Evolutionary conservation across 495 filamentous ascomycete species (phyloP).

Genomic region (Penicillium diatomitis): DNA sequence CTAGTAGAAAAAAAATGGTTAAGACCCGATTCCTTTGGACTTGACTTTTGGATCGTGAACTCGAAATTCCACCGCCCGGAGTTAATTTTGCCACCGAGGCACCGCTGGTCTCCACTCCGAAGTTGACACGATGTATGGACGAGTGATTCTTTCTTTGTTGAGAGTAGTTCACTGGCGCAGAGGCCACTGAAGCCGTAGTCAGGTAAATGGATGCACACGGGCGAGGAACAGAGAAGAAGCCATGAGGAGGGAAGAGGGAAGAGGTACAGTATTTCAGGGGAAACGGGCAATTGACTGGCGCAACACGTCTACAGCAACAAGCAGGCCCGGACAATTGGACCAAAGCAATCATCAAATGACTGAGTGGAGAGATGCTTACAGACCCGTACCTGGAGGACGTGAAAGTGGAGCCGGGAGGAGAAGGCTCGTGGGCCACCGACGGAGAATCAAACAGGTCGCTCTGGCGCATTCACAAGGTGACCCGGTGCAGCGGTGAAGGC

Average conservation of each 20-base stretch:
- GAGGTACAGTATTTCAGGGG: neutral
- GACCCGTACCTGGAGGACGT: too few species aligned
- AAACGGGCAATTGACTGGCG: neutral
- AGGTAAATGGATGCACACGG: constrained; percentile 18
- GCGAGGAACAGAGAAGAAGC: constrained; percentile 5
- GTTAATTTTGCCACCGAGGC: constrained; percentile 1
- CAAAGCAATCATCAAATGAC: too few species aligned
- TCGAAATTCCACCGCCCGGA: neutral
- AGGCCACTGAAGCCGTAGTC: constrained; percentile 2
- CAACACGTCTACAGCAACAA: neutral
- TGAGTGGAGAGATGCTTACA: too few species aligned
- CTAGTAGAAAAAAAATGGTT: too few species aligned
- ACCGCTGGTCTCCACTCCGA: neutral
- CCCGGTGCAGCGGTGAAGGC: too few species aligned
- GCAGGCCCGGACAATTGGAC: too few species aligned
- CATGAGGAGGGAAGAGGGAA: constrained; percentile 5
- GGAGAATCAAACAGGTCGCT: neutral
- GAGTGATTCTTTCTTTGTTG: neutral
- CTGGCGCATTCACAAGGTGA: too few species aligned
- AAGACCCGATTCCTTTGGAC: too few species aligned
- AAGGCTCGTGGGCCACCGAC: neutral
- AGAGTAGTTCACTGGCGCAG: too few species aligned
- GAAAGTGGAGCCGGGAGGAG: neutral
- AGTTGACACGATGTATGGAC: neutral
- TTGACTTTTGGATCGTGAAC: neutral